Evolutionary conservation across 2,329 filamentous ascomycete genomes (phyloP), one percentile per base, ranked within the genome.

Genomic region (Curvularia lunata): DNA sequence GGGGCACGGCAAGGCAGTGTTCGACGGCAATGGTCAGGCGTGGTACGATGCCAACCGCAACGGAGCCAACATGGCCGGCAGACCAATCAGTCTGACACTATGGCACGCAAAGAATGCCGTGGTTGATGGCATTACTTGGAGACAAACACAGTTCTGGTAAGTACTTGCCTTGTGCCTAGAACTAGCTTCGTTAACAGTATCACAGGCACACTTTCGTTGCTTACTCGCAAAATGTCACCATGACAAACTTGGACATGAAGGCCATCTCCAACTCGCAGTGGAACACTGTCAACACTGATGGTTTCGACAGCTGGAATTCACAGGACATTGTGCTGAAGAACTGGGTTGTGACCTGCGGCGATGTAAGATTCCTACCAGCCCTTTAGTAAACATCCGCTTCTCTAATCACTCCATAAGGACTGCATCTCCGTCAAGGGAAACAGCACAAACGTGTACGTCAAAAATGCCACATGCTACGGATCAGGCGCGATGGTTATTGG

Each of bases 361-460:
- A 72, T 48, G 67, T 70, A 59, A 53, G 64, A 27, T 25, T 16
- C 27, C 32, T 12, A 25, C 27, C 81, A 16, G 19, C 16, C 27
- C 21, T 37, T n/a, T 5, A 9, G 4, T 23, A 23, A 12, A 6
- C 55, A 80, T 83, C 25, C 76, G 32, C 10, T 32, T 19, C 16
- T 80, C 1, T 82, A 80, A 70, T 16, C 21, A 16, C 13, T 18
- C 4, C 10, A 13, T 13, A 19, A 86, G 57, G 85, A 87, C 69
- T 87, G 85, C 69, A 86, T 87, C 75, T 85, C 83, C 1, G 83
- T 85, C 6, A 87, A 87, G 70, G 82, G 84, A 7, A 87, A 87
- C 65, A 84, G 83, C 7, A 81, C 81, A 21, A 83, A 86, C 56
- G 75, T 87, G 28, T 81, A 84, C 49, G 84, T 87, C 5, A 79